Conservation (phyloP, 306 rosid genomes). For the Rosa multiflora region DNA sequence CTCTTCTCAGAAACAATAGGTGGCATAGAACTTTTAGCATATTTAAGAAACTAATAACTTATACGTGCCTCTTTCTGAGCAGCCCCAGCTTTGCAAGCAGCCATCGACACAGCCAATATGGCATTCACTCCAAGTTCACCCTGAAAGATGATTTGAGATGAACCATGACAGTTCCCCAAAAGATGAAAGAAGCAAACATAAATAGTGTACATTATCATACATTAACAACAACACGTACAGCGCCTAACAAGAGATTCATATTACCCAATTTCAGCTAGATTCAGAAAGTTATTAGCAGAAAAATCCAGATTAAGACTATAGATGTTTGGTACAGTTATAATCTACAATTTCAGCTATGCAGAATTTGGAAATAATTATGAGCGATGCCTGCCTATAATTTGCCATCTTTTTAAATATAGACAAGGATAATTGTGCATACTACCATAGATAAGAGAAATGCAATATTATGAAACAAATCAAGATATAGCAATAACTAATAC, state of each 20-base stretch:
- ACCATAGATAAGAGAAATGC: background rate
- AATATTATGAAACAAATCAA: background rate
- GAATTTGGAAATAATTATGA: background rate
- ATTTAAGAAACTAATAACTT: constrained; percentile 11
- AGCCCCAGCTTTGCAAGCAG: constrained; percentile 94
- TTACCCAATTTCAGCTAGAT: background rate
- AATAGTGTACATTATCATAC: background rate
- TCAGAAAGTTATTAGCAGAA: background rate
- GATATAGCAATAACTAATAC: background rate
- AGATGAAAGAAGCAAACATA: constrained; percentile 1
- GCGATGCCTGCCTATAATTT: background rate
- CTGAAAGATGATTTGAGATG: constrained; percentile 39
- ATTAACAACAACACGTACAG: background rate
- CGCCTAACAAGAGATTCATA: background rate
- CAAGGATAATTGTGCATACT: background rate
- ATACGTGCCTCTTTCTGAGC: constrained; percentile 79
- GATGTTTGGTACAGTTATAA: background rate
- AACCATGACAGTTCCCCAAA: background rate
- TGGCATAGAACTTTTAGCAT: constrained; percentile 2
- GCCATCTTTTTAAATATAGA: background rate
- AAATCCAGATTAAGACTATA: background rate
- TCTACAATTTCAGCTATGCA: background rate
- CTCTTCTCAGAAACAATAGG: constrained; percentile 27
- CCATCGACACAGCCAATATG: constrained; percentile 88
- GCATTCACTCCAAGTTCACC: constrained; percentile 91